Conservation (phyloP, 129 eudicot genomes). For the Helianthus annuus region DNA sequence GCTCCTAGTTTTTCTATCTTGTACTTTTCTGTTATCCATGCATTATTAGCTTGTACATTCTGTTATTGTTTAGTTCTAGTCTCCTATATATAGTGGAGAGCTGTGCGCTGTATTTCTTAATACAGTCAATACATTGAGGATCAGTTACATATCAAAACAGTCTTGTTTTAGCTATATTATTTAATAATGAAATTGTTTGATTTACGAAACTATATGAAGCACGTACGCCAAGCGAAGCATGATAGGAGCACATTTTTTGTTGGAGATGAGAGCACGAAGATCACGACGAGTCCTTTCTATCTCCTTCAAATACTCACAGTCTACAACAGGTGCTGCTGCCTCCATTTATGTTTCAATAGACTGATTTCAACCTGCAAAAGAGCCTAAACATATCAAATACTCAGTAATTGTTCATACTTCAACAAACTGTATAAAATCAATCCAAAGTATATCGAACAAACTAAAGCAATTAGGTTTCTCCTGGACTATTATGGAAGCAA, state of each 20-base stretch:
- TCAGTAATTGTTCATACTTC: neutral
- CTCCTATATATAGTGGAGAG: too few species aligned
- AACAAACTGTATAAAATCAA: neutral
- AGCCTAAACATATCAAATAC: constrained; percentile 8
- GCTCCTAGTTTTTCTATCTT: too few species aligned
- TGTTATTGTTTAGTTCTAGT: too few species aligned
- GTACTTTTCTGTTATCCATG: too few species aligned
- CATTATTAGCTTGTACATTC: too few species aligned
- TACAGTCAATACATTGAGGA: too few species aligned
- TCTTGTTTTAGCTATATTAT: too few species aligned
- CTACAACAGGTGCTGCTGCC: constrained; percentile 34
- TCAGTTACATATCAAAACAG: too few species aligned
- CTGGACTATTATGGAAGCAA: neutral
- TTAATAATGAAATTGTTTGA: neutral
- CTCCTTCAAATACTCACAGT: constrained; percentile 72
- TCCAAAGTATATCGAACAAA: neutral
- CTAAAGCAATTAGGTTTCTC: neutral
- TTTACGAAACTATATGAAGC: neutral
- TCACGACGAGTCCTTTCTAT: constrained; percentile 72
- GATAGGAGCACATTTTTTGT: constrained; percentile 77
- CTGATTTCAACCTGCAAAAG: constrained; percentile 5
- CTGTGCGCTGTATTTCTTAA: too few species aligned
- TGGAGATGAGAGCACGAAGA: constrained; percentile 83
- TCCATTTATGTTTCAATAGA: constrained; percentile 25
- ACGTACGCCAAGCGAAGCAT: constrained; percentile 96